These are phyloP conservation scores for Rhizopus stolonifer DNA, from an alignment of 371 early-diverging fungal species.

Conservation along the genomic window DNA sequence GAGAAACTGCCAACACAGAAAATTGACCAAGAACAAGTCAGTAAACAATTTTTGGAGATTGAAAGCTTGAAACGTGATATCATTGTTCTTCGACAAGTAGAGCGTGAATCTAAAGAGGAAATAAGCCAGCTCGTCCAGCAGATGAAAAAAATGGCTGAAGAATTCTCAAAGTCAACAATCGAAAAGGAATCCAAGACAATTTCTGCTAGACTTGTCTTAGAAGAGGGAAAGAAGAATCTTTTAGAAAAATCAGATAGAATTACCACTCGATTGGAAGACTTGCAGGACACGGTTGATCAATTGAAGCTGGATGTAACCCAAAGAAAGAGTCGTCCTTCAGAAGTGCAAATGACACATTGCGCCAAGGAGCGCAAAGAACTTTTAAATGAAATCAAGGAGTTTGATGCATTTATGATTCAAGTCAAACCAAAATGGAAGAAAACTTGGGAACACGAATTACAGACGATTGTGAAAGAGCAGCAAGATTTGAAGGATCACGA, in stretches of 20 bases:
- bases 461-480: constrained; percentile 80
- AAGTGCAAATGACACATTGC: constrained; percentile 59
- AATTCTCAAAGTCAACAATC: constrained; percentile 13
- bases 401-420: constrained; percentile 59
- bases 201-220: constrained; percentile 48
- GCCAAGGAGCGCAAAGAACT: constrained; percentile 58
- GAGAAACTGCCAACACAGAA: background rate
- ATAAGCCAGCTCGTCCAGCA: constrained; percentile 38
- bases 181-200: constrained; percentile 27
- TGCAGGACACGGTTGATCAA: constrained; percentile 73
- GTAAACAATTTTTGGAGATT: constrained; percentile 30
- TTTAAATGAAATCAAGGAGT: constrained; percentile 53
- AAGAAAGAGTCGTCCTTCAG: constrained; percentile 70
- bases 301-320: constrained; percentile 77
- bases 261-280: constrained; percentile 66
- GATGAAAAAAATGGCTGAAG: constrained; percentile 43
- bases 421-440: constrained; percentile 78
- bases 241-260: constrained; percentile 61
- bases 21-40: constrained; percentile 8
- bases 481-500: constrained; percentile 79
- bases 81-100: constrained; percentile 60
- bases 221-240: constrained; percentile 65
- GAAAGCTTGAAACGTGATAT: constrained; percentile 53
- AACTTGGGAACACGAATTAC: constrained; percentile 81
- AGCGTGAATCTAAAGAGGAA: constrained; percentile 51